Conservation (phyloP, 23 red algal species). For the Gracilariopsis chorda region DNA sequence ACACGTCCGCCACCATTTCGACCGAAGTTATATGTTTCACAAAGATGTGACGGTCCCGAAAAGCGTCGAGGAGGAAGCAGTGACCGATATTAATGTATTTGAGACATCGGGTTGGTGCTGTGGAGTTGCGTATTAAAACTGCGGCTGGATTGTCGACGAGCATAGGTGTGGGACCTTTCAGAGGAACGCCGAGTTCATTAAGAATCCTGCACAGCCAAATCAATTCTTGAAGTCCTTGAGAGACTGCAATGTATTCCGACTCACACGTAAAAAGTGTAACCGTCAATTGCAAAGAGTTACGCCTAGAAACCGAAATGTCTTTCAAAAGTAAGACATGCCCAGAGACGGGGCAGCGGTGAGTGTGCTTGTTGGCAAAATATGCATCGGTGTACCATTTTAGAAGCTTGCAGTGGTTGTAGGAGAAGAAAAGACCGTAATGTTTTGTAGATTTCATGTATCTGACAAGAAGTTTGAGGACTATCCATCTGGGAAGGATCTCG, state of each 20-base stretch:
- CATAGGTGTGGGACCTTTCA: background rate
- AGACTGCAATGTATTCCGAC: background rate
- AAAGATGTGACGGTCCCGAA: background rate
- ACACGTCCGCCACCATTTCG: background rate
- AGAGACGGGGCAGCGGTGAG: background rate
- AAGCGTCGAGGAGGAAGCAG: background rate
- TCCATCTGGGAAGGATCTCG: background rate
- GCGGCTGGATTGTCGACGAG: background rate
- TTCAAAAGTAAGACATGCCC: background rate
- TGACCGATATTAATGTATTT: background rate
- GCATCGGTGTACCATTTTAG: background rate
- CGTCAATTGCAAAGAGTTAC: background rate
- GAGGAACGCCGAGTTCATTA: background rate
- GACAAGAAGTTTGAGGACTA: background rate
- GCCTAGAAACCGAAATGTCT: background rate
- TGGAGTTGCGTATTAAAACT: background rate
- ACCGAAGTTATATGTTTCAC: background rate
- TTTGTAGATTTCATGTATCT: background rate
- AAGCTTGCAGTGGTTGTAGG: background rate
- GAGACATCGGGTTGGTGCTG: background rate
- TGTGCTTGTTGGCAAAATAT: background rate
- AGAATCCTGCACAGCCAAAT: background rate
- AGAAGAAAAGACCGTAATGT: background rate
- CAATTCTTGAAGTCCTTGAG: background rate
- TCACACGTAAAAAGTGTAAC: background rate